Evolutionary conservation across 352 stramenopile genomes (phyloP).

Genomic region (Elongisporangium anandrum): DNA sequence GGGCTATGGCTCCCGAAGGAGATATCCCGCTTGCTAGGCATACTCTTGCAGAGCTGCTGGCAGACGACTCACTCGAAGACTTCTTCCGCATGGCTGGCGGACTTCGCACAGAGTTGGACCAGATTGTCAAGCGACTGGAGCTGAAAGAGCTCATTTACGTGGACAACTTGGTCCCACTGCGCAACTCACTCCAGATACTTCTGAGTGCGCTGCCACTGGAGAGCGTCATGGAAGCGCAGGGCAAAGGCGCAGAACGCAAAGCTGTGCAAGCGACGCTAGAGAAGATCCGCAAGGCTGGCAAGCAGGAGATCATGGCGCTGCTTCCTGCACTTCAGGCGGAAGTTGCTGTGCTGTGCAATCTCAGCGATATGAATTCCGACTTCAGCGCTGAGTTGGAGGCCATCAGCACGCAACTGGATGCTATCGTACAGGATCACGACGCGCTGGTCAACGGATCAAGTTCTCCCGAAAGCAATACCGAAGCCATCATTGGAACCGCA

Average conservation of each 20-base stretch:
- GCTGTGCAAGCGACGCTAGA: conserved; percentile 73
- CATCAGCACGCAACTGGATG: conserved; percentile 36
- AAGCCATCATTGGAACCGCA: background rate
- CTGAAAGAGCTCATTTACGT: conserved; percentile 80
- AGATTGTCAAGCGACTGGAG: conserved; percentile 55
- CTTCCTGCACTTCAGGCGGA: conserved; percentile 62
- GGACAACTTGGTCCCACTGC: conserved; percentile 38
- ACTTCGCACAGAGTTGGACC: conserved; percentile 70
- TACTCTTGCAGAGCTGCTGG: conserved; percentile 28
- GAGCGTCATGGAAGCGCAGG: conserved; percentile 69
- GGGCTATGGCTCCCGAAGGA: conserved; percentile 54
- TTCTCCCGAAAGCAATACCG: background rate
- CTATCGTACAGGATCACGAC: conserved; percentile 34
- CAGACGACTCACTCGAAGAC: conserved; percentile 58
- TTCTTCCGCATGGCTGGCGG: conserved; percentile 80
- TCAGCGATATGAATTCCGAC: conserved; percentile 43
- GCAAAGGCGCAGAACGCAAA: conserved; percentile 68
- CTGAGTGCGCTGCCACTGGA: conserved; percentile 62
- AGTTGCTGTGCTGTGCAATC: conserved; percentile 34
- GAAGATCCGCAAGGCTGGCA: conserved; percentile 74
- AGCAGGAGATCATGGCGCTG: conserved; percentile 67
- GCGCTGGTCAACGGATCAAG: conserved; percentile 1
- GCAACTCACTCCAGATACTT: conserved; percentile 30
- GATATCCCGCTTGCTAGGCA: conserved; percentile 27
- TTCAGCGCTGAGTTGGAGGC: conserved; percentile 57